phyloP scores from a whole-genome alignment of 805 yeast species.

The Alloascoidea africana region DNA sequence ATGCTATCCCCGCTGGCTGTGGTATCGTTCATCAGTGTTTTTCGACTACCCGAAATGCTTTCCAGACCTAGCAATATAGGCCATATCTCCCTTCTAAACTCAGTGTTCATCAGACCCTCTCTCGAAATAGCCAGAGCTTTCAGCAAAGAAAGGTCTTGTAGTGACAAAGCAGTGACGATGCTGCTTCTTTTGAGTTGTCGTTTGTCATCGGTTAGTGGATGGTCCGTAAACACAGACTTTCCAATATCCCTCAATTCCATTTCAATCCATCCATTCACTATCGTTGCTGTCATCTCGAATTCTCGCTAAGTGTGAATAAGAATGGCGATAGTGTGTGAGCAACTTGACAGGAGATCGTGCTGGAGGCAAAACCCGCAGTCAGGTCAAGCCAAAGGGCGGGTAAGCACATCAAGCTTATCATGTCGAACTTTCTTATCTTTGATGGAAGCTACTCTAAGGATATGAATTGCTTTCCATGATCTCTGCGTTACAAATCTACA shows the following conservation, averaged over 20 bases:
- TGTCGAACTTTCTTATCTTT: too few species aligned
- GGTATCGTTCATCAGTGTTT: neutral
- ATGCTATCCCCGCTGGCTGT: conserved; percentile 1
- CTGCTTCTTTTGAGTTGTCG: conserved; percentile 17
- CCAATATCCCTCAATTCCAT: conserved; percentile 32
- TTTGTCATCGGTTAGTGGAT: conserved; percentile 25
- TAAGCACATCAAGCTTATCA: too few species aligned
- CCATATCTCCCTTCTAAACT: conserved; percentile 32
- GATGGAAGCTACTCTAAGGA: too few species aligned
- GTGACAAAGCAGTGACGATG: conserved; percentile 21
- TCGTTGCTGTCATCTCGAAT: too few species aligned
- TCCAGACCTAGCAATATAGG: conserved; percentile 27
- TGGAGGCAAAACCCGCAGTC: too few species aligned
- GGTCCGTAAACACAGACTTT: conserved; percentile 28
- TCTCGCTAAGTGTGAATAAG: too few species aligned
- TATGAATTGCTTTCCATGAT: too few species aligned
- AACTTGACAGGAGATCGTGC: too few species aligned
- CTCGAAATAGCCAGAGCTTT: conserved; percentile 25
- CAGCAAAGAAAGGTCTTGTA: conserved; percentile 15
- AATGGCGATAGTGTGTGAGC: too few species aligned
- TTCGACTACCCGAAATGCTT: neutral
- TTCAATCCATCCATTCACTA: conserved; percentile 30
- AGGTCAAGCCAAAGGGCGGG: too few species aligned
- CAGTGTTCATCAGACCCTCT: conserved; percentile 30
- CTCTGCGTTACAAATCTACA: too few species aligned